Base-by-base conservation (phyloP, 495 filamentous ascomycete species). In the Lineolata rhizophorae region DNA sequence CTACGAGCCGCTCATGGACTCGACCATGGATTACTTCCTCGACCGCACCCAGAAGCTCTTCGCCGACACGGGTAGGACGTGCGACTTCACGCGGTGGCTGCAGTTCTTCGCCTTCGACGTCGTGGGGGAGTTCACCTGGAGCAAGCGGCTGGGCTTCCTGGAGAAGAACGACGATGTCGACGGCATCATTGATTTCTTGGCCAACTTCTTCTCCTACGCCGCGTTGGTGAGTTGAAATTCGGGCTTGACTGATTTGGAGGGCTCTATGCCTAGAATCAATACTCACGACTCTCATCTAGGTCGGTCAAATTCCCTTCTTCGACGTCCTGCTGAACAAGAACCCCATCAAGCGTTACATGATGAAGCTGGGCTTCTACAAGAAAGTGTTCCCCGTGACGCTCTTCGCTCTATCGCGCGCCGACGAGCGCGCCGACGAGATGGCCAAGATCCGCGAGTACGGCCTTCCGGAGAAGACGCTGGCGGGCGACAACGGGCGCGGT, bases 71-170 rank as follows among this genome's bases (percentile, higher is more conserved):
- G 54, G 57, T 3, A 42, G 51, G 13, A 47, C 47, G 12, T 78
- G 75, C 38, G 63, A 81, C 39, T 72, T 85, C 32, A 62, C 60
- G 0, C 51, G 60, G 27, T 85, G 80, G 80, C 50, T 82, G 9
- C 74, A 81, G 42, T 83, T 68, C 45, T 84, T 72, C 42, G 72
- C 74, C 2, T 83, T 80, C 41, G 79, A 87, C 42, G 72, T 81
- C 19, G 52, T 77, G 54, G 49, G 75, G 52, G 60, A 51, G 42
- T 29, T 56, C 26, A 53, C 52, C 0, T 56, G 49, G 49, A 52
- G 49, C 36, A 52, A 47, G 37, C 35, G 49, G 14, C 29, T 56
- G 5, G 52, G 52, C 2, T 56, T 56, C 32, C 38, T 56, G 5
- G 51, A 56, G 18, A 37, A 43, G 35, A 43, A 54, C 28, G 44